Evolutionary conservation across 139 green algal genomes (phyloP).

Genomic region (Micromonas commoda): DNA sequence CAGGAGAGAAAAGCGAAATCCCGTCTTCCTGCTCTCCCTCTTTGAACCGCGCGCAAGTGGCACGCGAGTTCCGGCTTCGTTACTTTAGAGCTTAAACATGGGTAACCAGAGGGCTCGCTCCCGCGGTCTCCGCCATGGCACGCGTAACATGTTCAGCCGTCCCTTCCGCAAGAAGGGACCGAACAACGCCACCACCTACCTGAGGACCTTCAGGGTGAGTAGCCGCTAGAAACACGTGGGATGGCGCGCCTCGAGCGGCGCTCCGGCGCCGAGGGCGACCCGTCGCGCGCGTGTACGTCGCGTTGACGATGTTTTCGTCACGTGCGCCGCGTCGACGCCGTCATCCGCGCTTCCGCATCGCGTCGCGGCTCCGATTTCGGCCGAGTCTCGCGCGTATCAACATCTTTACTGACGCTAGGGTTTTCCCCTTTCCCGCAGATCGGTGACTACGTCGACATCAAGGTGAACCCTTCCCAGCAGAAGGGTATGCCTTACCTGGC

Average conservation of each 20-base stretch:
- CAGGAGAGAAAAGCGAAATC: slow-evolving; percentile 4
- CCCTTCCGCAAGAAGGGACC: slow-evolving; percentile 78
- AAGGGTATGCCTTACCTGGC: slow-evolving; percentile 98
- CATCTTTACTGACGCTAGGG: background rate
- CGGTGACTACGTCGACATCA: slow-evolving; percentile 97
- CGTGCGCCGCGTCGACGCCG: too few relatives aligned
- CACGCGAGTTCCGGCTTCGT: too few relatives aligned
- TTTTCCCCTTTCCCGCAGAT: slow-evolving; percentile 37
- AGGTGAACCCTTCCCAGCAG: slow-evolving; percentile 91
- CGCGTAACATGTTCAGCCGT: slow-evolving; percentile 79
- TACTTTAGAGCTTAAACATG: slow-evolving; percentile 21
- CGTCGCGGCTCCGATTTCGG: background rate
- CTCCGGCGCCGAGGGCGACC: too few relatives aligned
- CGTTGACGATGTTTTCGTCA: too few relatives aligned
- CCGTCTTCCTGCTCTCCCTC: background rate
- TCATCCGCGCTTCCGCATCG: background rate
- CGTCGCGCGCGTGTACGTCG: too few relatives aligned
- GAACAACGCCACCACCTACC: slow-evolving; percentile 84
- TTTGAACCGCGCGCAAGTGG: background rate
- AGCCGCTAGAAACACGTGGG: too few relatives aligned
- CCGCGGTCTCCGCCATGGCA: slow-evolving; percentile 75
- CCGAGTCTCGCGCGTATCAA: too few relatives aligned
- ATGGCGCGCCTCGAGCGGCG: too few relatives aligned
- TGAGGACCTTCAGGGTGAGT: slow-evolving; percentile 77
- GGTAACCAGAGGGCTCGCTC: slow-evolving; percentile 20